Evolutionary conservation across 2,329 filamentous ascomycete species (phyloP).

Genomic region (Botryotinia calthae): DNA sequence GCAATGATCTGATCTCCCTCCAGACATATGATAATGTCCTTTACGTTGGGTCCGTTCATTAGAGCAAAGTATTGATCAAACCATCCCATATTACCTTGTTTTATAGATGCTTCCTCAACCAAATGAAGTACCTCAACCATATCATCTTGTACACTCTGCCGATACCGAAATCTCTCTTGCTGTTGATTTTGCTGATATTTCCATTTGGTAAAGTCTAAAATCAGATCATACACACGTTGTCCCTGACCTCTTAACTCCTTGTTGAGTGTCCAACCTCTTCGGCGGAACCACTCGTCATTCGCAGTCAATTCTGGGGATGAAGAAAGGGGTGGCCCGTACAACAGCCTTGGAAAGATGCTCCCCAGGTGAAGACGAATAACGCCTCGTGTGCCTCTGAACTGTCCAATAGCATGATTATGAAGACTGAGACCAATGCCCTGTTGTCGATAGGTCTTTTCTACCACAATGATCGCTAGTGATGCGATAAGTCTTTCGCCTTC

Average conservation of each 20-base stretch:
- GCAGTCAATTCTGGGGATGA: constrained; percentile 36
- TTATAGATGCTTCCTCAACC: constrained; percentile 48
- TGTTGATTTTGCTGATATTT: constrained; percentile 40
- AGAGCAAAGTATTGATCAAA: constrained; percentile 58
- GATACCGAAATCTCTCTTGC: constrained; percentile 44
- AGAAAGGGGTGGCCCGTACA: constrained; percentile 50
- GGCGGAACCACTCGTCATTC: constrained; percentile 52
- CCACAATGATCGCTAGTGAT: constrained; percentile 54
- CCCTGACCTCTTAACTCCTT: constrained; percentile 47
- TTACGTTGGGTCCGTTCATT: constrained; percentile 47
- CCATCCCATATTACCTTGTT: constrained; percentile 53
- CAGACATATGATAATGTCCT: constrained; percentile 54
- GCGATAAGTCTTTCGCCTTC: constrained; percentile 53
- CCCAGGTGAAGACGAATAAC: constrained; percentile 56
- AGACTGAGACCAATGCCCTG: constrained; percentile 54
- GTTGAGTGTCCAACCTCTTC: constrained; percentile 53
- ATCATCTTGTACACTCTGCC: constrained; percentile 40
- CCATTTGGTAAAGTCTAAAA: constrained; percentile 52
- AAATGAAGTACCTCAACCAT: constrained; percentile 49
- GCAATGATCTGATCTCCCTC: constrained; percentile 51
- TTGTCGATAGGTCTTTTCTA: constrained; percentile 47
- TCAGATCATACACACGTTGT: constrained; percentile 52
- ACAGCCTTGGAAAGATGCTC: constrained; percentile 56
- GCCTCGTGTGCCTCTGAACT: constrained; percentile 50
- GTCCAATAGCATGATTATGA: constrained; percentile 50